Evolutionary conservation across 768 basidiomycete genomes (phyloP).

Genomic region (Dictyophora rubrovolvata): DNA sequence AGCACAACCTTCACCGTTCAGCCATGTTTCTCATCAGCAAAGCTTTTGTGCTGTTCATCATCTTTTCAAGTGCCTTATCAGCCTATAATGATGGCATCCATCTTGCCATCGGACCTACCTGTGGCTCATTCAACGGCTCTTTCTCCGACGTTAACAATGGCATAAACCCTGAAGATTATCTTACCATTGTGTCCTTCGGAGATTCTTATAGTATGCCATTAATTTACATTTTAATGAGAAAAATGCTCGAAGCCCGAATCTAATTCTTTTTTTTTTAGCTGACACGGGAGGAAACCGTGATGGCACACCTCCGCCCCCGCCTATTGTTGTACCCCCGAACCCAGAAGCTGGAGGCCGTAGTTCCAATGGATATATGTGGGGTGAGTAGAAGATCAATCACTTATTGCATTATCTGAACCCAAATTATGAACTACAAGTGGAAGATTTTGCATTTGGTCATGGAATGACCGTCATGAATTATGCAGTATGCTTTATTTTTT

Average conservation of each 20-base stretch:
- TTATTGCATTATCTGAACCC: neutral
- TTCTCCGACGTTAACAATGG: constrained; percentile 42
- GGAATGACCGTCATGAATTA: constrained; percentile 39
- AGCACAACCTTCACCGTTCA: too few relatives aligned
- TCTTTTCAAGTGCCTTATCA: too few relatives aligned
- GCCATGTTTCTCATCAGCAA: too few relatives aligned
- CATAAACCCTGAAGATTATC: constrained; percentile 24
- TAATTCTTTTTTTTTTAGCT: neutral
- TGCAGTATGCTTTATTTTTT: constrained; percentile 26
- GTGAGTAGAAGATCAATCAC: neutral
- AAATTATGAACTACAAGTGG: constrained; percentile 12
- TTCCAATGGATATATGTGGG: constrained; percentile 43
- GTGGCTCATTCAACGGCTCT: constrained; percentile 30
- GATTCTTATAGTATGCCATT: constrained; percentile 20
- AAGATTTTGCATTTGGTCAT: constrained; percentile 31
- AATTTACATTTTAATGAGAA: too few relatives aligned
- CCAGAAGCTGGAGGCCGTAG: constrained; percentile 40
- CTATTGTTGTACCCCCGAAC: constrained; percentile 32
- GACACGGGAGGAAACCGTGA: constrained; percentile 32
- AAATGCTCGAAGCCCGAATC: constrained; percentile 9
- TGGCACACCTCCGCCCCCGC: constrained; percentile 31
- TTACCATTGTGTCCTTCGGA: constrained; percentile 44
- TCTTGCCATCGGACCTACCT: constrained; percentile 37
- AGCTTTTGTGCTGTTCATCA: too few relatives aligned
- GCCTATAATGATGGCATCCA: constrained; percentile 12